These are phyloP conservation scores for Fusarium tanahbumbuense DNA, from an alignment of 2,329 filamentous ascomycete species.

Conservation along the genomic window DNA sequence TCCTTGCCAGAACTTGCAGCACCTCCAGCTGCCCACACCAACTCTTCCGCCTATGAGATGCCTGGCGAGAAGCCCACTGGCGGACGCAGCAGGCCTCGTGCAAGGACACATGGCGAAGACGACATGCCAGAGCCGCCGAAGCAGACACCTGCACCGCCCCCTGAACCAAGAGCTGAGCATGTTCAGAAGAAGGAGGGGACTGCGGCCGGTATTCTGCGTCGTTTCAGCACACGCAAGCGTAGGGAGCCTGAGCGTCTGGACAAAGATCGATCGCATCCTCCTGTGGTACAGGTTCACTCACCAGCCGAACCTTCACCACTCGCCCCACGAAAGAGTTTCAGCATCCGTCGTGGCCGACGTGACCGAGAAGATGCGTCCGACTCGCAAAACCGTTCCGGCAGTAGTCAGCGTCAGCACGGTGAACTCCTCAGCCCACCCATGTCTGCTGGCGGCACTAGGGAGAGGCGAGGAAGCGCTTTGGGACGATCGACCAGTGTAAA, in stretches of 20 bases:
- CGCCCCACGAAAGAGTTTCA: constrained; percentile 86
- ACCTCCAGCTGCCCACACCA: constrained; percentile 90
- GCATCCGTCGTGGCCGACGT: constrained; percentile 72
- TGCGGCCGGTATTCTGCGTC: constrained; percentile 83
- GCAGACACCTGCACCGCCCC: constrained; percentile 51
- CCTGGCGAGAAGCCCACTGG: constrained; percentile 88
- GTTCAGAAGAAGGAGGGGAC: constrained; percentile 85
- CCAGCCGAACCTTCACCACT: constrained; percentile 71
- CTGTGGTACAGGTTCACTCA: constrained; percentile 81
- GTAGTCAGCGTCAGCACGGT: constrained; percentile 77
- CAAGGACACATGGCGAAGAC: constrained; percentile 94
- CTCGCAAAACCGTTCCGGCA: constrained; percentile 64
- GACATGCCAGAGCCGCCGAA: constrained; percentile 75
- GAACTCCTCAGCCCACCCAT: constrained; percentile 81
- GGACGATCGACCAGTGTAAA: constrained; percentile 93
- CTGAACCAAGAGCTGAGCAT: constrained; percentile 68
- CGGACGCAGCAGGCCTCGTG: constrained; percentile 83
- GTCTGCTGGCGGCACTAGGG: constrained; percentile 66
- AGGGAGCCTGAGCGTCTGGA: constrained; percentile 73
- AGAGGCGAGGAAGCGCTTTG: constrained; percentile 73
- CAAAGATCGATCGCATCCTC: constrained; percentile 75
- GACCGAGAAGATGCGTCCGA: constrained; percentile 64
- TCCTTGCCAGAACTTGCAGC: constrained; percentile 78
- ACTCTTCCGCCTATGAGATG: constrained; percentile 85
- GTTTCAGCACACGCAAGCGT: constrained; percentile 88